phyloP scores from a whole-genome alignment of 2,329 filamentous ascomycete species.

The Paraphoma chrysanthemicola region DNA sequence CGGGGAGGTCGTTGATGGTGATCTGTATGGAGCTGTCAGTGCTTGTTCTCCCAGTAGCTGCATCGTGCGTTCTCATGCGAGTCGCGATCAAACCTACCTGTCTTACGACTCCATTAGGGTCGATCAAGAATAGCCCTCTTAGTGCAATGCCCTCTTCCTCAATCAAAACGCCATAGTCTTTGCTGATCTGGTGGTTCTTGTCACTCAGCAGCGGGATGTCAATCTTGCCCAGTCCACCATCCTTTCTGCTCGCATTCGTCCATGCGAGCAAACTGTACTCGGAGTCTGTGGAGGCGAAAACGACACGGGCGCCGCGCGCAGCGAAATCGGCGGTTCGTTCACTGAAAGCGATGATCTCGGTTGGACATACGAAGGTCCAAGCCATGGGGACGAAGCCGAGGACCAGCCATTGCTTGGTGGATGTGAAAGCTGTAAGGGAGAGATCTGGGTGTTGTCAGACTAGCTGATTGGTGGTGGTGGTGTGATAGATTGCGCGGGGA shows the following conservation, averaged over 20 bases:
- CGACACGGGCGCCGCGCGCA: constrained; percentile 65
- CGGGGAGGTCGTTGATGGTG: constrained; percentile 70
- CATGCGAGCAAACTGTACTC: constrained; percentile 66
- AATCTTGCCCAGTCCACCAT: constrained; percentile 67
- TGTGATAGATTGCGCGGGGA: background rate
- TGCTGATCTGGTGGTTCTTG: constrained; percentile 66
- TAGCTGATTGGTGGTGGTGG: background rate
- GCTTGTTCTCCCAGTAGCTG: constrained; percentile 1
- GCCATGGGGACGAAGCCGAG: constrained; percentile 73
- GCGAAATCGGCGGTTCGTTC: constrained; percentile 67
- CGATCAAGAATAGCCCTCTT: constrained; percentile 70
- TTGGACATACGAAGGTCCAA: constrained; percentile 72
- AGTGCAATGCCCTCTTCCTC: constrained; percentile 70
- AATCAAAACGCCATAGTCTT: constrained; percentile 68
- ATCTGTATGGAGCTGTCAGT: constrained; percentile 52
- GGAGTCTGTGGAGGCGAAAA: constrained; percentile 68
- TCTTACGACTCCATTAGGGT: constrained; percentile 66
- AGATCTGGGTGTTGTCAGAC: constrained; percentile 37
- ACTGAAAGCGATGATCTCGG: constrained; percentile 71
- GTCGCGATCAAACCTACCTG: constrained; percentile 43
- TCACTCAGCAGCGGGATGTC: constrained; percentile 69
- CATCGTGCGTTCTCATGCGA: background rate
- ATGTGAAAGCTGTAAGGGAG: constrained; percentile 48
- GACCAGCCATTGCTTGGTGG: constrained; percentile 64
- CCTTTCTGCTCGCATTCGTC: constrained; percentile 64